phyloP scores from a whole-genome alignment of 1,284 basidiomycete genomes.

The Microbotryomycetes sp. region DNA sequence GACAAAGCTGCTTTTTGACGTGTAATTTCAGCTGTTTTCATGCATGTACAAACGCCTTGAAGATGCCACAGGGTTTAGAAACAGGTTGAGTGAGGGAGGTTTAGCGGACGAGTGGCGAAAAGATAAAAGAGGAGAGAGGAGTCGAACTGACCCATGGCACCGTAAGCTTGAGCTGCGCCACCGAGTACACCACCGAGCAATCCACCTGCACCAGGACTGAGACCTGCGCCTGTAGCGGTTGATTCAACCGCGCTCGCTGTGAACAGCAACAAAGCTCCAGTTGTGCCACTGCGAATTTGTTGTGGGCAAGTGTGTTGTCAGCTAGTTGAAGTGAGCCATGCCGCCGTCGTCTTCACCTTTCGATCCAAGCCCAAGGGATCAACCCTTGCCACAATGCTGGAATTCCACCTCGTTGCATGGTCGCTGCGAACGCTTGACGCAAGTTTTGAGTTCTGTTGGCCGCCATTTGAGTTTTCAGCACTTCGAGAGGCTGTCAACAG shows the following conservation, averaged over 20 bases:
- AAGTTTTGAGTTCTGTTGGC: constrained; percentile 15
- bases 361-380: constrained; percentile 72
- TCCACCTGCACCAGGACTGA: constrained; percentile 74
- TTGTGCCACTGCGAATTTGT: constrained; percentile 65
- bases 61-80: not conserved
- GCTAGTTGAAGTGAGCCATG: too few relatives aligned
- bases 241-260: constrained; percentile 89
- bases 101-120: not conserved
- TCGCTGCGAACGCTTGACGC: constrained; percentile 11
- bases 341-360: constrained; percentile 77
- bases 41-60: constrained; percentile 34
- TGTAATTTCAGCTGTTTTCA: constrained; percentile 75
- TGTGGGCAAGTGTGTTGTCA: not conserved
- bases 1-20: constrained; percentile 81
- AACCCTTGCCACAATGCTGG: constrained; percentile 95
- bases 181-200: constrained; percentile 94
- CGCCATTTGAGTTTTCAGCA: constrained; percentile 31
- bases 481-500: constrained; percentile 22
- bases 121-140: not conserved
- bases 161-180: constrained; percentile 95
- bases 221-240: constrained; percentile 51
- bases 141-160: constrained; percentile 66
- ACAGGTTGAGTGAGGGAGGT: too few relatives aligned
- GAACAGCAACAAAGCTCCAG: constrained; percentile 92
- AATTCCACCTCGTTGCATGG: constrained; percentile 63